Percentiles rank a stretch among this genome's conserved stretches.
These are phyloP conservation scores for Madurella fahalii DNA, from an alignment of 2,329 filamentous ascomycete species.

Conservation along the genomic window DNA sequence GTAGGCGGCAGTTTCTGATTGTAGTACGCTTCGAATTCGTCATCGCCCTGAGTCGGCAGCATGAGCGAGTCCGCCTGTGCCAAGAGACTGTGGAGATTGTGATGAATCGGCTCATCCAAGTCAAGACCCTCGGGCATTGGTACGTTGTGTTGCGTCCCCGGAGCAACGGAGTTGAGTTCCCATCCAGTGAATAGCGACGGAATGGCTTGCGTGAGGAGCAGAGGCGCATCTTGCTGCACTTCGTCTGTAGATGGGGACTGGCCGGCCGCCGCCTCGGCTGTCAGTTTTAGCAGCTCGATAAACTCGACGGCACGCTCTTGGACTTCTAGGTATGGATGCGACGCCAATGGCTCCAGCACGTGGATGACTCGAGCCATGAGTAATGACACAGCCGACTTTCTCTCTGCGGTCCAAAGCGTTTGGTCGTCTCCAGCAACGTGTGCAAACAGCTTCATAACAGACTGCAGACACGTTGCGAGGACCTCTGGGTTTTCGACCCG, in stretches of 20 bases:
- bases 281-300: conserved; percentile 81
- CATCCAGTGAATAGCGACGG: conserved; percentile 81
- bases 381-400: conserved; percentile 70
- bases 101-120: conserved; percentile 77
- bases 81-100: conserved; percentile 65
- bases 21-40: conserved; percentile 66
- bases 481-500: conserved; percentile 57
- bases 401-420: conserved; percentile 65
- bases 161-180: conserved; percentile 87
- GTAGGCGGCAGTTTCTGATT: conserved; percentile 51
- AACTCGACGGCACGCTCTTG: conserved; percentile 94
- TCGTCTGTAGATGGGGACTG: conserved; percentile 57
- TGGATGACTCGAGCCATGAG: conserved; percentile 78
- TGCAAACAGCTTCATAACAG: conserved; percentile 80
- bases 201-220: conserved; percentile 85
- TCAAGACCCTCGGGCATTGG: conserved; percentile 72
- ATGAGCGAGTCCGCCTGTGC: conserved; percentile 50
- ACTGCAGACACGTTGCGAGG: conserved; percentile 77
- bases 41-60: conserved; percentile 51
- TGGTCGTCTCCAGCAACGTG: conserved; percentile 62
- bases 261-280: conserved; percentile 71
- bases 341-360: conserved; percentile 71
- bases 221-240: conserved; percentile 62
- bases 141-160: conserved; percentile 79
- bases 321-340: conserved; percentile 85